A percentile compares a stretch with the other conserved stretches of the same genome.
phyloP scores from a whole-genome alignment of 768 basidiomycete genomes.

The Lenzites betulinus region DNA sequence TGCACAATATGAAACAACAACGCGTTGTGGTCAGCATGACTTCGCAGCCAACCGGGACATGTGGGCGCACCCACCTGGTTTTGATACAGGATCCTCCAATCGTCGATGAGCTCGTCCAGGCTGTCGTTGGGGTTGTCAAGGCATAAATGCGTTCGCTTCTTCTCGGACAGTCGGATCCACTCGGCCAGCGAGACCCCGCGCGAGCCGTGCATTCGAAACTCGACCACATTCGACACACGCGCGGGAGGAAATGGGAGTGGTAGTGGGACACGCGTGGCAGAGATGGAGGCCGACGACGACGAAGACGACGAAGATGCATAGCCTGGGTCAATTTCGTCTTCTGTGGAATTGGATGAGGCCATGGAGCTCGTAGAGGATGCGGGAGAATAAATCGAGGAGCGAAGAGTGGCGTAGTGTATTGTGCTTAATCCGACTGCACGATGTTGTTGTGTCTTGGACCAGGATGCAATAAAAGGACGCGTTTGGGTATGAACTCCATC shows the following conservation, averaged over 20 bases:
- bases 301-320: background rate
- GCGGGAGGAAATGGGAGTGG: slow-evolving; percentile 3
- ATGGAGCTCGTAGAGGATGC: background rate
- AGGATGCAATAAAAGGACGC: no score
- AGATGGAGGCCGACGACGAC: background rate
- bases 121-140: slow-evolving; percentile 2
- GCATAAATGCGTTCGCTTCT: background rate
- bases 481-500: background rate
- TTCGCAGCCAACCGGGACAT: background rate
- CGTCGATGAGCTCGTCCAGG: slow-evolving; percentile 4
- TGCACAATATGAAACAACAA: background rate
- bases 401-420: no score
- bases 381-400: background rate
- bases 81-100: slow-evolving; percentile 4
- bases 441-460: no score
- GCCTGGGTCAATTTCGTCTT: background rate
- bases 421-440: no score
- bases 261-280: background rate
- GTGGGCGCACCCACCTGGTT: slow-evolving; percentile 1
- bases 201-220: background rate
- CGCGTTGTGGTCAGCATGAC: background rate
- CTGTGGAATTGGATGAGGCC: background rate
- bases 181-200: slow-evolving; percentile 4
- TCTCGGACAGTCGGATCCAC: slow-evolving; percentile 10
- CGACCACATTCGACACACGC: background rate